phyloP scores from a whole-genome alignment of 2,329 filamentous ascomycete species.

The Hymenoscyphus linearis region DNA sequence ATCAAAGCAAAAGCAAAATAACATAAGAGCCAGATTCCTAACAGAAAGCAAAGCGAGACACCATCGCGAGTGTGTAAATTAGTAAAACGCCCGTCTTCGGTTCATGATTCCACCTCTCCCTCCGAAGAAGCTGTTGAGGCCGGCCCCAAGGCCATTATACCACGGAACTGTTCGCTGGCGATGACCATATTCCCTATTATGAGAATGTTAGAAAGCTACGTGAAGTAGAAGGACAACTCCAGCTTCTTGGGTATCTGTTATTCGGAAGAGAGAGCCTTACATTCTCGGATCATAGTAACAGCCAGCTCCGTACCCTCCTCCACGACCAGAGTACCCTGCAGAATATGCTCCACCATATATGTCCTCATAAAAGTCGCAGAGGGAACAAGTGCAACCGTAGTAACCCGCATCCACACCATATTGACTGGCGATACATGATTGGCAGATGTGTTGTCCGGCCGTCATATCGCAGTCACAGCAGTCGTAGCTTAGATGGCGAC shows the following conservation, averaged over 20 bases:
- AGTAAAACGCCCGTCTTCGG: not conserved
- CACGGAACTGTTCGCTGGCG: not conserved
- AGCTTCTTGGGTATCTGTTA: not conserved
- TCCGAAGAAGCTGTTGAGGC: not conserved
- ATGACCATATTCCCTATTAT: not conserved
- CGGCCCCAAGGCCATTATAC: not conserved
- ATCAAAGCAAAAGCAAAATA: not conserved
- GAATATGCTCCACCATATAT: not conserved
- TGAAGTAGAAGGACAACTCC: not conserved
- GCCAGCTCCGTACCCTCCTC: not conserved
- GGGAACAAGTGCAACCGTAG: conserved; percentile 1
- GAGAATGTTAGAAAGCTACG: not conserved
- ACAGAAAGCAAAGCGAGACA: no score
- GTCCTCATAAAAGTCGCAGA: conserved; percentile 8
- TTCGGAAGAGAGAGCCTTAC: not conserved
- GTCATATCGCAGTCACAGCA: conserved; percentile 9
- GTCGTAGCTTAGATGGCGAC: conserved; percentile 4
- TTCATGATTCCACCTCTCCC: not conserved
- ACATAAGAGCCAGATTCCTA: not conserved
- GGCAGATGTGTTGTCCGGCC: conserved; percentile 3
- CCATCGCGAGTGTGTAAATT: not conserved
- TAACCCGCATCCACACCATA: conserved; percentile 1
- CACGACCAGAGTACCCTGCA: not conserved
- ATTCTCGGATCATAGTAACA: not conserved
- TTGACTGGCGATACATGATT: not conserved